Evolutionary conservation across 208 protist genomes (phyloP), one percentile per base, ranked within the genome.

Genomic region (Kentomonas sorsogonicus): DNA sequence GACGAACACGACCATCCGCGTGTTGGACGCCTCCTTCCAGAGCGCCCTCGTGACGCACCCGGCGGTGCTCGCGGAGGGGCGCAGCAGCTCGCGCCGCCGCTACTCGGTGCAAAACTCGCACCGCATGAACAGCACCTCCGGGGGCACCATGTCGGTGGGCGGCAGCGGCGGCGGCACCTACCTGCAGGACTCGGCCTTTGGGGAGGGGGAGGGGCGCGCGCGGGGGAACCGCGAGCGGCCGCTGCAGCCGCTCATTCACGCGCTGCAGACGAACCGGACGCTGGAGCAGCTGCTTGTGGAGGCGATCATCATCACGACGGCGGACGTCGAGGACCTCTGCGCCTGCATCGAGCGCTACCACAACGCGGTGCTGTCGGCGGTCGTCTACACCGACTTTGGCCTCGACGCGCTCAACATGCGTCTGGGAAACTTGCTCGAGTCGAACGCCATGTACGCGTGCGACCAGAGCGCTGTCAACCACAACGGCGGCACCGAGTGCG

Each of bases 271-370:
- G 23, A 86, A 86, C 46, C 60, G 71, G 36, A 63, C 65, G 0
- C 55, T 90, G 7, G 63, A 53, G 18, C 63, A 72, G 29, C 68
- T 90, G 20, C 46, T 78, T 43, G 74, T 82, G 58, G 34, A 80
- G 0, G 78, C 76, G n/a, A 56, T 90, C 27, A 74, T 75, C 46
- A 75, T 86, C 54, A 33, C 60, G n/a, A 70, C 70, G 20, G 71
- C 70, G 33, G 83, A 90, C 53, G 46, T 90, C 4, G 83, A 90
- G 58, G 76, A 86, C 60, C 63, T 90, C 10, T 90, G 83, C 57
- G 59, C 61, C 11, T 78, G 72, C 56, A 75, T 90, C 9, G 83
- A 90, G 61, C 45, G 63, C 22, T 79, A 76, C 57, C 59, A 67
- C 25, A 84, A 90, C 51, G 65, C 33, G 11, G 60, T 62, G 7